A percentile compares a stretch with the other conserved stretches of the same genome.
Conservation (phyloP, 495 filamentous ascomycete genomes). For the Podospora anserina region DNA sequence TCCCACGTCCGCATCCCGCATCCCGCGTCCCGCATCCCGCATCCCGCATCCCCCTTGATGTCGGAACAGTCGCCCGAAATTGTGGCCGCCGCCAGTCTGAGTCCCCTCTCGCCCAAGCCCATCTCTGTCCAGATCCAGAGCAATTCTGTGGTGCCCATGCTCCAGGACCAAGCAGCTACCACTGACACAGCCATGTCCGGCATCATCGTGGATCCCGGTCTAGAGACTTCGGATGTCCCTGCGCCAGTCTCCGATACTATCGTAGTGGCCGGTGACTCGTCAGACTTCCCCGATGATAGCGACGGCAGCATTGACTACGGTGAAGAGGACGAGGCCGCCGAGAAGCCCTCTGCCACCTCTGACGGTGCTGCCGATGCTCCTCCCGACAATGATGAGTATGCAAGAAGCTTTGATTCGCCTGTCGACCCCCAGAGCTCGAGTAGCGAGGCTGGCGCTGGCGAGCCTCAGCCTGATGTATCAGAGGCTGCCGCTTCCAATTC, state of each 20-base stretch:
- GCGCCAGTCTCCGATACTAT: constrained; percentile 28
- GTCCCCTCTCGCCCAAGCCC: constrained; percentile 29
- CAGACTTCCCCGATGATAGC: constrained; percentile 28
- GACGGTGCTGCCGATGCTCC: constrained; percentile 25
- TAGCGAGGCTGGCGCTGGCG: constrained; percentile 21
- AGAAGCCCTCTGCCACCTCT: constrained; percentile 5
- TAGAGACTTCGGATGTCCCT: constrained; percentile 9
- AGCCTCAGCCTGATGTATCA: constrained; percentile 41
- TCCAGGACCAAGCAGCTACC: constrained; percentile 37
- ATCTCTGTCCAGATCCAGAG: constrained; percentile 31
- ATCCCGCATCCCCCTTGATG: constrained; percentile 7
- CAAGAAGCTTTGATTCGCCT: constrained; percentile 48
- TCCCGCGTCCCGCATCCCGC: no score
- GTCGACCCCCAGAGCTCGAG: constrained; percentile 26
- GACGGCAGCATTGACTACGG: constrained; percentile 36
- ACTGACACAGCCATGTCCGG: constrained; percentile 11
- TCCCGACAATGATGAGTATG: constrained; percentile 43
- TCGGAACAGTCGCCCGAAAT: constrained; percentile 31
- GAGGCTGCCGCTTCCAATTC: constrained; percentile 32
- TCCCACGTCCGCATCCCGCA: background rate
- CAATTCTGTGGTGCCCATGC: constrained; percentile 29
- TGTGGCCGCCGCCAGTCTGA: constrained; percentile 40
- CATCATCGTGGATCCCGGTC: constrained; percentile 20
- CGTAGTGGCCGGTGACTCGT: constrained; percentile 30
- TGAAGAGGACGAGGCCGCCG: constrained; percentile 26